phyloP scores from a whole-genome alignment of 768 basidiomycete species.

The Suillus alpinus region DNA sequence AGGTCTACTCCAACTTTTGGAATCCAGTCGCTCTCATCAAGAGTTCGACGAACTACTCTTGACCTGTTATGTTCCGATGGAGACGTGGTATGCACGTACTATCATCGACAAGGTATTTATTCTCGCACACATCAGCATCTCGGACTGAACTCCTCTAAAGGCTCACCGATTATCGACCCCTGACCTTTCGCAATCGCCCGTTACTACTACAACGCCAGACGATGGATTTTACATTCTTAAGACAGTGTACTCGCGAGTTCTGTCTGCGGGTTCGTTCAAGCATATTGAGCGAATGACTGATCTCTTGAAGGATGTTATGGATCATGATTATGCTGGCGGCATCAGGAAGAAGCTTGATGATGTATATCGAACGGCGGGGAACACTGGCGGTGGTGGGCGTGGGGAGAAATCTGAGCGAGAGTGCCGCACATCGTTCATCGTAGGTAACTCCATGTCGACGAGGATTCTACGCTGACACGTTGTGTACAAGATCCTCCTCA shows the following conservation, averaged over 20 bases:
- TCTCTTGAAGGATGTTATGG: conserved; percentile 71
- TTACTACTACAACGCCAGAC: conserved; percentile 79
- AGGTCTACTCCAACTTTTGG: conserved; percentile 30
- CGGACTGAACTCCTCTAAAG: conserved; percentile 37
- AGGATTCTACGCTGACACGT: conserved; percentile 3
- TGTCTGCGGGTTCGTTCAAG: conserved; percentile 70
- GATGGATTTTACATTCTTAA: conserved; percentile 97
- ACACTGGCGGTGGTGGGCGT: conserved; percentile 44
- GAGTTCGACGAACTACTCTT: conserved; percentile 66
- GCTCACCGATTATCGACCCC: conserved; percentile 82
- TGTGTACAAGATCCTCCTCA: conserved; percentile 68
- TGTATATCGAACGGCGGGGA: conserved; percentile 62
- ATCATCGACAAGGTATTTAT: conserved; percentile 79
- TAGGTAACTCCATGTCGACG: conserved; percentile 37
- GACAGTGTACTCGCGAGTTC: conserved; percentile 68
- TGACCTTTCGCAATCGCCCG: conserved; percentile 62
- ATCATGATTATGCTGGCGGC: conserved; percentile 77
- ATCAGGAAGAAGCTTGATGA: conserved; percentile 87
- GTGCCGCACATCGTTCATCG: conserved; percentile 76
- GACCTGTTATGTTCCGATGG: conserved; percentile 84
- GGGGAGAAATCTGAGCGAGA: conserved; percentile 82
- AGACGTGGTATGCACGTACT: conserved; percentile 86
- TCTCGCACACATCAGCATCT: background rate
- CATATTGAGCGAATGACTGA: conserved; percentile 59
- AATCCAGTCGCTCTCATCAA: conserved; percentile 50